Base-by-base conservation (phyloP, 805 yeast genomes). In the Candida oleophila region DNA sequence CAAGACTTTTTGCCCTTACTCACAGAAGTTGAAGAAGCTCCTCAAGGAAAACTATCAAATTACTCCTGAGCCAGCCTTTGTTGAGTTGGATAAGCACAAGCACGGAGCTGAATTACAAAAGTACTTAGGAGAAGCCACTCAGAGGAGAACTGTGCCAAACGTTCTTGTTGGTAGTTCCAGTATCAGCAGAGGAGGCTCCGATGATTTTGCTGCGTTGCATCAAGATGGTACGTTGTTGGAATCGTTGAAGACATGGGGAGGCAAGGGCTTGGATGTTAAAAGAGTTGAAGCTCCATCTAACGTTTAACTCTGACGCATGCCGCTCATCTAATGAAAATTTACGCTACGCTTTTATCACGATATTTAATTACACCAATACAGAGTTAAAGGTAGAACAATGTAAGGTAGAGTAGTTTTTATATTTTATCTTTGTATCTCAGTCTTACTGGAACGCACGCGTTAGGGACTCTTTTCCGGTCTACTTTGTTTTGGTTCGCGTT, bases 101-200 rank as follows among this genome's bases (percentile, higher is more conserved):
- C 77, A 89, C 61, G 97, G 97, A 1, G 63, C 69, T 2, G 85
- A 78, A 50, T 74, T 94, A 49, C 97, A 91, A 66, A 78, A 72
- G 15, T 85, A 85, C 64, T 74, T 94, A 44, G 85, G 76, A 15
- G 71, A 75, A 43, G 64, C 76, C 47, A 81, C 96, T 3, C 95
- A 94, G 4, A 81, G 97, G 55, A 68, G 68, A 22, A 92, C 98
- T 0, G 99, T 94, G 12, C 99, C 99, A 21, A 94, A 94, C 61
- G 78, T 94, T 18, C 73, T 89, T 45, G 78, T 92, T 45, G 85
- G 83, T 46, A 85, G 87, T 7, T 63, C 77, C 21, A 55, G 52
- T 35, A 60, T 60, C 43, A 83, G 92, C 41, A 77, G 87, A 53
- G 99, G 99, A 35, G 99, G 99, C 2, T 81, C 81, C 36, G 97